phyloP scores from a whole-genome alignment of 495 filamentous ascomycete species.

The Tuber magnatum region DNA sequence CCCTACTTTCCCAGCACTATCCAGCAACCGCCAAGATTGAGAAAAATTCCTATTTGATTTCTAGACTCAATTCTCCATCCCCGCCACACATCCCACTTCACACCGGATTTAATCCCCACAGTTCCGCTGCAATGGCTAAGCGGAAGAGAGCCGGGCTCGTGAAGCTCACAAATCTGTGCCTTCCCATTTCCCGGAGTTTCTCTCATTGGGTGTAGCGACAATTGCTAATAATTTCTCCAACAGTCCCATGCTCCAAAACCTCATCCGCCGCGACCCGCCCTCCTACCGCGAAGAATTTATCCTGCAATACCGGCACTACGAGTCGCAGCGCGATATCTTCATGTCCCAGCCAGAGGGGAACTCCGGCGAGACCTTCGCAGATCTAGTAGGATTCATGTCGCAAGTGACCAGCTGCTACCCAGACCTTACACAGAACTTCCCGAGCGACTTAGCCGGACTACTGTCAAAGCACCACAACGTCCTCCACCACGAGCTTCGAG shows the following conservation, averaged over 20 bases:
- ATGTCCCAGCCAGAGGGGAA: slow-evolving; percentile 62
- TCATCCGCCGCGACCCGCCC: slow-evolving; percentile 75
- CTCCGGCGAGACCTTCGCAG: slow-evolving; percentile 27
- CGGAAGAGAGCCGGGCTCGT: slow-evolving; percentile 41
- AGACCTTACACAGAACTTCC: slow-evolving; percentile 64
- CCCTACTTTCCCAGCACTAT: not conserved
- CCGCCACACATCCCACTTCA: not conserved
- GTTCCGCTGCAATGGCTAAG: slow-evolving; percentile 32
- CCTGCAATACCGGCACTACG: slow-evolving; percentile 87
- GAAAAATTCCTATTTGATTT: not conserved
- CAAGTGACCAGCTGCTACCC: slow-evolving; percentile 94
- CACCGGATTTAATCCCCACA: not conserved
- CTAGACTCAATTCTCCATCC: not conserved
- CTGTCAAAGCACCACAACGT: slow-evolving; percentile 71
- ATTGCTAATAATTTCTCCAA: slow-evolving; percentile 8
- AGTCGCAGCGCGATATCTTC: slow-evolving; percentile 83
- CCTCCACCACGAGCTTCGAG: slow-evolving; percentile 72
- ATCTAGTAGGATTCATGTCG: slow-evolving; percentile 51
- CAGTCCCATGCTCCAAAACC: slow-evolving; percentile 78
- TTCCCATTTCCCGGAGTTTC: slow-evolving; percentile 2
- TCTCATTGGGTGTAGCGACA: not conserved
- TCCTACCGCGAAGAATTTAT: slow-evolving; percentile 81
- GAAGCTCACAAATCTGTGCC: slow-evolving; percentile 39
- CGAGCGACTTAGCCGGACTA: slow-evolving; percentile 71
- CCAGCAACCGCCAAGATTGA: not conserved